These are phyloP conservation scores for Suillus cothurnatus DNA, from an alignment of 768 basidiomycete species.

Conservation along the genomic window DNA sequence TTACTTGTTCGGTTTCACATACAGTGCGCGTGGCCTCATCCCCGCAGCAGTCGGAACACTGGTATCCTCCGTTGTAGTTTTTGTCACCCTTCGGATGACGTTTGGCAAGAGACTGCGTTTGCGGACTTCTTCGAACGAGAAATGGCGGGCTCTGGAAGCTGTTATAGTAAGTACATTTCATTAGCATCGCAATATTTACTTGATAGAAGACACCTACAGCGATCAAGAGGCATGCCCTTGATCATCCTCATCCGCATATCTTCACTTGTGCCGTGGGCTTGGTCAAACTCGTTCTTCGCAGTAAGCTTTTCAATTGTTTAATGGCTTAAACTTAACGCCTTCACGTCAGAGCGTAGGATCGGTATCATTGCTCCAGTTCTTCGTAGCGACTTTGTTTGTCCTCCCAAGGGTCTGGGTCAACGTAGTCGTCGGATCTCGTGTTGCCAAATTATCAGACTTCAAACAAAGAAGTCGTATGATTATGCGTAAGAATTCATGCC, in stretches of 20 bases:
- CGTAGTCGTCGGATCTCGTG: conserved; percentile 76
- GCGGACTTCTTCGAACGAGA: conserved; percentile 64
- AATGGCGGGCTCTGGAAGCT: conserved; percentile 77
- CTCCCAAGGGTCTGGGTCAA: conserved; percentile 73
- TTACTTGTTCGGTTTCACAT: conserved; percentile 80
- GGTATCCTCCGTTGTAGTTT: conserved; percentile 62
- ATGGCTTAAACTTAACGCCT: conserved; percentile 11
- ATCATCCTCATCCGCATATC: conserved; percentile 82
- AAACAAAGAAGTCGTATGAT: conserved; percentile 75
- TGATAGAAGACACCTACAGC: conserved; percentile 37
- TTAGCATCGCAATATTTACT: conserved; percentile 6
- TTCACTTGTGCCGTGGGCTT: conserved; percentile 86
- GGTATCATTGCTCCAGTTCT: conserved; percentile 76
- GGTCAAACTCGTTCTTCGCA: conserved; percentile 79
- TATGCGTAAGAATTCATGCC: conserved; percentile 46
- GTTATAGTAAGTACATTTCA: conserved; percentile 57
- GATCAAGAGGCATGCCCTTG: conserved; percentile 75
- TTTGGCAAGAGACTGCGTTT: conserved; percentile 57
- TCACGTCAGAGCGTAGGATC: conserved; percentile 63
- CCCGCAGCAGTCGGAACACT: conserved; percentile 65
- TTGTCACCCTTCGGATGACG: conserved; percentile 59
- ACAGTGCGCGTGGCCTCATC: conserved; percentile 75
- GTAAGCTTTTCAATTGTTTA: conserved; percentile 42
- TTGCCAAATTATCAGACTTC: conserved; percentile 75
- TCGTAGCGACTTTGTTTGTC: conserved; percentile 68